Evolutionary conservation across 208 protist genomes (phyloP).

Genomic region (Willaertia magna): DNA sequence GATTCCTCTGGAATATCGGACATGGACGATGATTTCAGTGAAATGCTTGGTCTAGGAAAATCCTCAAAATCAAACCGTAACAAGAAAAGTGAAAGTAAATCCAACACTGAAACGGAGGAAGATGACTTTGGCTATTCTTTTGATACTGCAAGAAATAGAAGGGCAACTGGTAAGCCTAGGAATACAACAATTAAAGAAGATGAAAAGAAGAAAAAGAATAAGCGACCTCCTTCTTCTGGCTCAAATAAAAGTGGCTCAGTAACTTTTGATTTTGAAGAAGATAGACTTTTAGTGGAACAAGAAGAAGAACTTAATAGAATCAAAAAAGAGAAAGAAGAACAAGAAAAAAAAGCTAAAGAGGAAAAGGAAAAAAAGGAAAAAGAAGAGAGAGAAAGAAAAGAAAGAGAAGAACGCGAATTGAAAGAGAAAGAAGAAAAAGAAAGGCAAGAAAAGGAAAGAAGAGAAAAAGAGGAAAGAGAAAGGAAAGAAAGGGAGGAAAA

Average conservation of each 20-base stretch:
- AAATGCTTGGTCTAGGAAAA: not conserved
- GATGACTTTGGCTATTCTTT: not conserved
- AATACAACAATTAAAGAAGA: not conserved
- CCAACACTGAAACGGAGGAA: no score
- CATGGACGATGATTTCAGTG: not conserved
- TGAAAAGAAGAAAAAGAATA: not conserved
- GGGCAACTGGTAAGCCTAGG: not conserved
- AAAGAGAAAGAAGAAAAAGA: not conserved
- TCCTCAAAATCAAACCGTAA: no score
- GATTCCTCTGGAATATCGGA: not conserved
- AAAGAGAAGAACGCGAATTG: constrained; percentile 8
- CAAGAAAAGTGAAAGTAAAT: no score
- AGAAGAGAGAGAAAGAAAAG: constrained; percentile 10
- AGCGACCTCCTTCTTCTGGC: not conserved
- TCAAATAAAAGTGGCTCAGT: not conserved
- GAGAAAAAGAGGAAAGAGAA: constrained; percentile 6
- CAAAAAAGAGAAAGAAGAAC: constrained; percentile 15
- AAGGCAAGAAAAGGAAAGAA: not conserved
- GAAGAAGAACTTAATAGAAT: constrained; percentile 10
- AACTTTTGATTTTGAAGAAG: not conserved
- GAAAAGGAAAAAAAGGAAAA: constrained; percentile 16
- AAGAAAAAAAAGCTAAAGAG: constrained; percentile 18
- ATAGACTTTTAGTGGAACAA: not conserved
- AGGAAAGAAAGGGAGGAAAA: not conserved
- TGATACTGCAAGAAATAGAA: not conserved